phyloP scores from a whole-genome alignment of 164 flowering plant species.

The Macadamia tetraphylla region DNA sequence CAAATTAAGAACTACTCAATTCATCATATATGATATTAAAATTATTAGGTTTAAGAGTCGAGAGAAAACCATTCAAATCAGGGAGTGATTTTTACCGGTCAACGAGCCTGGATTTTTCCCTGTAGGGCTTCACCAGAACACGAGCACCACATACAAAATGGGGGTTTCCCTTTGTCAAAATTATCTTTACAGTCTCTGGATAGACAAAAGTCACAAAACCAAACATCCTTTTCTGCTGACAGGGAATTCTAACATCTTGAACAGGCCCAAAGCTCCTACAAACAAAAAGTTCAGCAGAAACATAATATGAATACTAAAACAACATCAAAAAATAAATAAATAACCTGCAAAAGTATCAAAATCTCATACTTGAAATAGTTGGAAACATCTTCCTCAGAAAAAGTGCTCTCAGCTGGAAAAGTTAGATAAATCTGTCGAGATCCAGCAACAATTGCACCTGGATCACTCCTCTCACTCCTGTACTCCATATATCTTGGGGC shows the following conservation, averaged over 20 bases:
- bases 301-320: not conserved
- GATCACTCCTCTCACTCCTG: constrained; percentile 54
- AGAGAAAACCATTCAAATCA: not conserved
- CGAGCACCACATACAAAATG: constrained; percentile 90
- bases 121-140: constrained; percentile 92
- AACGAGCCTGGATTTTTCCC: constrained; percentile 64
- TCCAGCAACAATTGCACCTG: constrained; percentile 59
- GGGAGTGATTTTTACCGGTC: constrained; percentile 43
- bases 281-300: not conserved
- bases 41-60: too few relatives aligned
- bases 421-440: constrained; percentile 91
- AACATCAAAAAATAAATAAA: not conserved
- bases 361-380: constrained; percentile 63
- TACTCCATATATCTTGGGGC: constrained; percentile 49
- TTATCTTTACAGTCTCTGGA: constrained; percentile 64
- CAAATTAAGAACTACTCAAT: too few relatives aligned
- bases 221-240: constrained; percentile 86
- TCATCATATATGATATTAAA: too few relatives aligned
- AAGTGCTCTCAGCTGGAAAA: constrained; percentile 92
- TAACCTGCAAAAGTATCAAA: not conserved
- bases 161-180: constrained; percentile 70
- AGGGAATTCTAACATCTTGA: constrained; percentile 96
- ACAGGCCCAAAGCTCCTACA: constrained; percentile 74
- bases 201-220: constrained; percentile 86
- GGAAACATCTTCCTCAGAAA: constrained; percentile 81